Evolutionary conservation across 108 stramenopile species (phyloP), one percentile per base, ranked within the genome.

Genomic region (Cyclotella kingstonii): DNA sequence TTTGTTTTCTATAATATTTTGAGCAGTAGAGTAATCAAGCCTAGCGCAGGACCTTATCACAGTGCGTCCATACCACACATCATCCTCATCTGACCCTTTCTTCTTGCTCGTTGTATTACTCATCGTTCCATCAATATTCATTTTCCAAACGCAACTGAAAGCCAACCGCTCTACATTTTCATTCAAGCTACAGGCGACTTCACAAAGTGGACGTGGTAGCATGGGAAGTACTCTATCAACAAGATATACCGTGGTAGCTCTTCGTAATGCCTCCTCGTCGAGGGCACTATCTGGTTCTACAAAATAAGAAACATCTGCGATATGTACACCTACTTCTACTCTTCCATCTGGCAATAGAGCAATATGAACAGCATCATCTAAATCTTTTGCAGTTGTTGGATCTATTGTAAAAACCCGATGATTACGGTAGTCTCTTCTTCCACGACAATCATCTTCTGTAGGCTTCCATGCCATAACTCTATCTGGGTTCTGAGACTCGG

Each of bases 271-370:
- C 68, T 97, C 98, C n/a, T 72, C 47, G 64, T 99, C 98, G 11
- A 97, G 80, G n/a, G 81, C 74, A 4, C 79, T 81, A 38, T 73
- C 71, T 0, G 87, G 86, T 40, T 52, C 40, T 5, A 97, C 76
- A 71, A 99, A 99, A 81, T 91, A 78, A 31, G 90, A 91, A 19
- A 99, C 98, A 66, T 99, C 98, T 0, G 98, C 98, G 67, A 99
- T 99, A 69, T 99, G 98, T 7, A 97, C 98, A 18, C 97, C 95
- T 44, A 96, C 65, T 64, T 94, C 93, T 18, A 91, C 83, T 31
- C 80, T 54, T 38, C 86, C 83, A 69, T 94, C 87, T 9, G 81
- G 76, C 19, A 90, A 60, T 25, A 66, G 67, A 12, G 77, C 84
- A 27, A 97, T 70, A 60, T 94, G 90, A 36, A 98, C 78, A 11